A percentile compares a stretch with the other conserved stretches of the same genome.
Evolutionary conservation across 2,329 filamentous ascomycete genomes (phyloP).

Genomic region (Penicillium sp.): DNA sequence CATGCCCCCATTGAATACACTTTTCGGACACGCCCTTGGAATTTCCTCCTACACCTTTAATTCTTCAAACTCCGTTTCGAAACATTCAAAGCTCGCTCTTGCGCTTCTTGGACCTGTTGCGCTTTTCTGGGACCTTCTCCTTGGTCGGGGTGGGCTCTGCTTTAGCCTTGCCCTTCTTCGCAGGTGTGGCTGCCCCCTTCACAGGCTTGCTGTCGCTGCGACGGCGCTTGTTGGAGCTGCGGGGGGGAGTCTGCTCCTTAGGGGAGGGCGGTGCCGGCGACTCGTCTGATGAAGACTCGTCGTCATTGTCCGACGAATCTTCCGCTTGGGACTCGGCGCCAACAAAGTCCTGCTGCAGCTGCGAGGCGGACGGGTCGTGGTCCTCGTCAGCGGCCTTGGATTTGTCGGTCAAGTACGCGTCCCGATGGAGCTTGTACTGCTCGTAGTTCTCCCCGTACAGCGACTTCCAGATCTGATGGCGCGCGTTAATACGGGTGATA

Average conservation of each 20-base stretch:
- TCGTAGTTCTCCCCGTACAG: slow-evolving; percentile 56
- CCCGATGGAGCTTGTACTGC: slow-evolving; percentile 53
- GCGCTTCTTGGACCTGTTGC: slow-evolving; percentile 45
- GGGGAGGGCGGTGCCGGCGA: slow-evolving; percentile 33
- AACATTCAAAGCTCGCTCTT: slow-evolving; percentile 40
- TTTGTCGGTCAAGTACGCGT: slow-evolving; percentile 53
- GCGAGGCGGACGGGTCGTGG: slow-evolving; percentile 39
- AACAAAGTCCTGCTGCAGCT: slow-evolving; percentile 42
- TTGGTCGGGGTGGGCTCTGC: slow-evolving; percentile 23
- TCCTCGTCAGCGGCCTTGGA: slow-evolving; percentile 35
- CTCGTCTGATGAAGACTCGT: slow-evolving; percentile 23
- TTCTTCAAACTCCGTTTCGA: not conserved
- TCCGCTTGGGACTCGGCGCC: slow-evolving; percentile 26
- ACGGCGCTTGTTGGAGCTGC: slow-evolving; percentile 41
- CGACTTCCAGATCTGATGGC: slow-evolving; percentile 49
- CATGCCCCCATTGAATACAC: not conserved
- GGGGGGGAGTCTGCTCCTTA: slow-evolving; percentile 43
- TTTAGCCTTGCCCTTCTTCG: slow-evolving; percentile 12
- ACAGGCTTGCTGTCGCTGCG: slow-evolving; percentile 37
- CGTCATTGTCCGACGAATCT: slow-evolving; percentile 20
- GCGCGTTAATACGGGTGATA: not conserved
- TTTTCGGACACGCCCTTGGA: not conserved
- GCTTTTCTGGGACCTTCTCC: slow-evolving; percentile 34
- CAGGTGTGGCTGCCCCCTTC: slow-evolving; percentile 30
- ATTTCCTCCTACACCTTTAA: not conserved